Percentiles rank a stretch among this genome's conserved stretches.
phyloP scores from a whole-genome alignment of 345 rosid species.

The Dipteronia sinensis region DNA sequence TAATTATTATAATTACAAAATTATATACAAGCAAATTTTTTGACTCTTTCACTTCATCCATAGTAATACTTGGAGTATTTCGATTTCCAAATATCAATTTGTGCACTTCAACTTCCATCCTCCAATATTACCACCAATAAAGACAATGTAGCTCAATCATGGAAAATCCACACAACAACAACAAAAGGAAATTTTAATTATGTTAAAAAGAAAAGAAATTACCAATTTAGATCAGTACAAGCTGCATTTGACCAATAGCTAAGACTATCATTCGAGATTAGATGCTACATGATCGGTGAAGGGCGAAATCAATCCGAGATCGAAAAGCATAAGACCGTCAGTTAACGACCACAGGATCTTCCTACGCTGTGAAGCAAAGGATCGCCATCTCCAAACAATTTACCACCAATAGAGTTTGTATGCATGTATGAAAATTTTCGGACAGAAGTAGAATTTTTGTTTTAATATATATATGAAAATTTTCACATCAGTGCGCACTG shows the following conservation, averaged over 20 bases:
- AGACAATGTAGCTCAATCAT: background rate
- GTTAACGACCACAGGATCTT: constrained; percentile 61
- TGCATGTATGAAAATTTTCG: too few relatives aligned
- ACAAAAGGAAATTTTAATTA: background rate
- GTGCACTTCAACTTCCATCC: constrained; percentile 55
- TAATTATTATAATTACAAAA: background rate
- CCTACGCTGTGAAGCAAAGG: constrained; percentile 43
- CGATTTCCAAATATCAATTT: constrained; percentile 91
- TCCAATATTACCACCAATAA: constrained; percentile 23
- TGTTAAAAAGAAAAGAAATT: constrained; percentile 5
- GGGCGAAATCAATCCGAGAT: too few relatives aligned
- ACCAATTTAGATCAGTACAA: constrained; percentile 64
- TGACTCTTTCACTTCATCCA: constrained; percentile 87
- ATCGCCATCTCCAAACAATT: constrained; percentile 49
- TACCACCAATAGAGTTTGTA: too few relatives aligned
- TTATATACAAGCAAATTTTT: constrained; percentile 66
- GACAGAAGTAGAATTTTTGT: too few relatives aligned
- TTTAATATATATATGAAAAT: too few relatives aligned
- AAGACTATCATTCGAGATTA: constrained; percentile 98
- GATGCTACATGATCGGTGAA: too few relatives aligned
- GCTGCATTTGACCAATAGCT: constrained; percentile 61
- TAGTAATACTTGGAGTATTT: constrained; percentile 55
- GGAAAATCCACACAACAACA: background rate
- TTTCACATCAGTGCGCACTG: too few relatives aligned
- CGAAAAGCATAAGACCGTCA: constrained; percentile 86